A percentile compares a stretch with the other conserved stretches of the same genome.
Evolutionary conservation across 169 alveolate genomes (phyloP).

Genomic region (Condylostoma magnum): DNA sequence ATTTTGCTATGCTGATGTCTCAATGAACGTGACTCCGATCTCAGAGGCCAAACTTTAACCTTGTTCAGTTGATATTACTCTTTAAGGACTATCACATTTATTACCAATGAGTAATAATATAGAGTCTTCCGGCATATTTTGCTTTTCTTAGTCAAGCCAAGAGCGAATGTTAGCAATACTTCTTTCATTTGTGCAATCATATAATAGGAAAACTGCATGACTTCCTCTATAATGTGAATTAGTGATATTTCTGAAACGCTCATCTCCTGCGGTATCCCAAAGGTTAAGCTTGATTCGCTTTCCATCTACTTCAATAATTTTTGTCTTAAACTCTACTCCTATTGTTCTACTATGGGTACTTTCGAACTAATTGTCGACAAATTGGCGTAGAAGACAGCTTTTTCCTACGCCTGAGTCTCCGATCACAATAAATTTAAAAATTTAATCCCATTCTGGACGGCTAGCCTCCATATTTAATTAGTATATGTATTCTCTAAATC

Average conservation of each 20-base stretch:
- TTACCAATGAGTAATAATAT: constrained; percentile 68
- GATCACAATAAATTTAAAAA: constrained; percentile 66
- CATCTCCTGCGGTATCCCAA: constrained; percentile 82
- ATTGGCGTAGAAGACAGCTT: constrained; percentile 67
- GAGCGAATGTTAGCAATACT: constrained; percentile 64
- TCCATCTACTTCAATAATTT: constrained; percentile 41
- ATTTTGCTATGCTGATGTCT: constrained; percentile 54
- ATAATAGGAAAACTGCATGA: constrained; percentile 68
- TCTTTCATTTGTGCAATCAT: constrained; percentile 65
- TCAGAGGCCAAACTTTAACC: constrained; percentile 63
- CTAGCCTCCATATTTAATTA: constrained; percentile 27
- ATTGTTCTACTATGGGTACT: constrained; percentile 69
- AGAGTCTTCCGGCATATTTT: constrained; percentile 60
- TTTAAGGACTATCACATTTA: constrained; percentile 66
- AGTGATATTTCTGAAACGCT: constrained; percentile 74
- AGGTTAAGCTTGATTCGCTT: constrained; percentile 42
- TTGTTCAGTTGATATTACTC: constrained; percentile 53
- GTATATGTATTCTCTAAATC: no score
- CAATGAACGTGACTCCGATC: constrained; percentile 62
- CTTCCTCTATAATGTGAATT: constrained; percentile 80
- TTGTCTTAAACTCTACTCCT: constrained; percentile 63
- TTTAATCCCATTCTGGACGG: constrained; percentile 40
- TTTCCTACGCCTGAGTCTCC: constrained; percentile 86
- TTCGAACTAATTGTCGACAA: constrained; percentile 59
- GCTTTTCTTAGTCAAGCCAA: constrained; percentile 69